A percentile compares a stretch with the other conserved stretches of the same genome.
These are phyloP conservation scores for Tetragonia tetragonoides DNA, from an alignment of 148 eudicot genomes.

Conservation along the genomic window DNA sequence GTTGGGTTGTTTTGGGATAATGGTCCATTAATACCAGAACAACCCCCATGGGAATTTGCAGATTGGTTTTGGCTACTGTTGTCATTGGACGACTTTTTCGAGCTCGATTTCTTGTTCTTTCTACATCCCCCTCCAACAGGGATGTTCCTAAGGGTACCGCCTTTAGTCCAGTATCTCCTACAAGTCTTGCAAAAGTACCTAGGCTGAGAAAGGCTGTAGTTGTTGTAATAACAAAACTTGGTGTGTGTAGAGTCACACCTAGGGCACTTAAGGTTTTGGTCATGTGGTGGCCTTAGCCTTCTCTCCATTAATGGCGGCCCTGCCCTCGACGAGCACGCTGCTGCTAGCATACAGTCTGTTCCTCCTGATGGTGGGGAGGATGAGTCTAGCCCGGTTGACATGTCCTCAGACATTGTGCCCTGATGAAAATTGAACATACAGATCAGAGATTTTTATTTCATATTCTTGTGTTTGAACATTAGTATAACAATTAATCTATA, in stretches of 20 bases:
- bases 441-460: background rate
- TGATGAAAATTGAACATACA: background rate
- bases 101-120: constrained; percentile 66
- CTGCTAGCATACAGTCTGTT: constrained; percentile 51
- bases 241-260: constrained; percentile 83
- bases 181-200: constrained; percentile 94
- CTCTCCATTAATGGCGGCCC: constrained; percentile 60
- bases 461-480: background rate
- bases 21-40: background rate
- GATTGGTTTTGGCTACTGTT: background rate
- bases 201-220: constrained; percentile 84
- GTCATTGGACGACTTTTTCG: constrained; percentile 31
- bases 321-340: constrained; percentile 50
- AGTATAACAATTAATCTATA: no score
- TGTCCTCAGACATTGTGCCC: constrained; percentile 40
- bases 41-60: background rate
- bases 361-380: constrained; percentile 57
- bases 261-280: constrained; percentile 71
- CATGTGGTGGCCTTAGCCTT: constrained; percentile 72
- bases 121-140: constrained; percentile 89
- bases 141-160: constrained; percentile 82
- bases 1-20: constrained; percentile 29
- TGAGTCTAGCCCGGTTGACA: constrained; percentile 35
- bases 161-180: constrained; percentile 83
- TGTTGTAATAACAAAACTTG: constrained; percentile 93